Evolutionary conservation across 2,329 filamentous ascomycete species (phyloP).

Genomic region (Fonsecaea monophora): DNA sequence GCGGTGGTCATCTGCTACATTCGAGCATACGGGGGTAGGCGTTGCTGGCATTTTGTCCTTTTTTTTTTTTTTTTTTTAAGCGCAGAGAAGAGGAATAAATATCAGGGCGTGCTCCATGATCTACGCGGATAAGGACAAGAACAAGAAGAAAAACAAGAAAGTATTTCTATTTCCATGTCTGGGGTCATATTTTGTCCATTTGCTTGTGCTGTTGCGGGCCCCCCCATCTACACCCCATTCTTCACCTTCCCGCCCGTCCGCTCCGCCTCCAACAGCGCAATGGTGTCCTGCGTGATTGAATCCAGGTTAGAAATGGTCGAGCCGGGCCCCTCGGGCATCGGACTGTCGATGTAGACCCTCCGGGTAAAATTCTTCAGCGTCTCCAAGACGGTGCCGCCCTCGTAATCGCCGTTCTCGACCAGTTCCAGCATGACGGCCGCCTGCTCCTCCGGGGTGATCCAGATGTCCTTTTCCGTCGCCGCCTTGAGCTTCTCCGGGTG

Average conservation of each 20-base stretch:
- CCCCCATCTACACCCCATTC: background rate
- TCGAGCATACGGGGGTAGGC: background rate
- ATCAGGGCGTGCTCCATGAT: background rate
- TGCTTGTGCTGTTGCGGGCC: background rate
- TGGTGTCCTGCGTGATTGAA: conserved; percentile 11
- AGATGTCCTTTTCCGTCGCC: conserved; percentile 58
- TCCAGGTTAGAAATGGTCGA: conserved; percentile 12
- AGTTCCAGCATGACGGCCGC: conserved; percentile 51
- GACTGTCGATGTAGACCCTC: conserved; percentile 49
- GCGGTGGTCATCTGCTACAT: background rate
- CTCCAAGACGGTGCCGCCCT: conserved; percentile 60
- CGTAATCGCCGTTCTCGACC: conserved; percentile 52
- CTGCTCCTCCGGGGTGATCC: conserved; percentile 67
- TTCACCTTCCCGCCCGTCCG: conserved; percentile 7
- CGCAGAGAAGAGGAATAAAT: background rate
- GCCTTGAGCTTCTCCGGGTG: conserved; percentile 65
- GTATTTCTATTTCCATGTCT: background rate
- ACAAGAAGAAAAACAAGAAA: background rate
- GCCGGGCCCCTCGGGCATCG: conserved; percentile 15
- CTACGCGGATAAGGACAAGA: background rate
- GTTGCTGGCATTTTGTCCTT: background rate
- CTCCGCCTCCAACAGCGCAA: conserved; percentile 17
- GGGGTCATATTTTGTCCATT: background rate
- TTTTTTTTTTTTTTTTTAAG: background rate
- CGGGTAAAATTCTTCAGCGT: conserved; percentile 60